Evolutionary conservation across 2,329 filamentous ascomycete genomes (phyloP).

Genomic region (Lasiodiplodia gonubiensis): DNA sequence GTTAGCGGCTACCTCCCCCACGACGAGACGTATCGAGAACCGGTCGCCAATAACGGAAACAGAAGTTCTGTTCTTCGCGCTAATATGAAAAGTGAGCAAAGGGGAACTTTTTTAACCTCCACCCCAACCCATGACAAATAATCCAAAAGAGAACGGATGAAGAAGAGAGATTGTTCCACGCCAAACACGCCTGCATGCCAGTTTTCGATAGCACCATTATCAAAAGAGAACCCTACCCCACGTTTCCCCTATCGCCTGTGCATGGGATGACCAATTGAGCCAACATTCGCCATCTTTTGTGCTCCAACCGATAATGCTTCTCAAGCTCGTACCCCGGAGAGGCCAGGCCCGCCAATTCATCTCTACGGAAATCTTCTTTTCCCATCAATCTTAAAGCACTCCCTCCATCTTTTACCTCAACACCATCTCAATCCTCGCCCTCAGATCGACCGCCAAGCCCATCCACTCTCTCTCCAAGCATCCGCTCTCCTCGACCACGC

Average conservation of each 20-base stretch:
- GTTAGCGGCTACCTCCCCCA: background rate
- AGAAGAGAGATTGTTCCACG: background rate
- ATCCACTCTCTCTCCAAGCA: conserved; percentile 46
- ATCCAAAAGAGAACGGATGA: background rate
- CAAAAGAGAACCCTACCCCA: background rate
- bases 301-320: background rate
- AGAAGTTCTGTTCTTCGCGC: background rate
- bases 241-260: background rate
- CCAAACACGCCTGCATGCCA: conserved; percentile 22
- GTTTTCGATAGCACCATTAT: background rate
- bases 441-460: conserved; percentile 35
- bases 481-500: conserved; percentile 52
- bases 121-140: background rate
- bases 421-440: conserved; percentile 27
- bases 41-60: background rate
- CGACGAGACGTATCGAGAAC: background rate
- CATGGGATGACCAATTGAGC: background rate
- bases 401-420: conserved; percentile 4
- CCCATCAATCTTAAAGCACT: background rate
- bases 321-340: background rate
- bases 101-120: background rate
- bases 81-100: background rate
- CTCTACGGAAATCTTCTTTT: background rate
- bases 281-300: background rate
- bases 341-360: background rate